Evolutionary conservation across 1,284 basidiomycete genomes (phyloP).

Genomic region (Moesziomyces globuligerus): DNA sequence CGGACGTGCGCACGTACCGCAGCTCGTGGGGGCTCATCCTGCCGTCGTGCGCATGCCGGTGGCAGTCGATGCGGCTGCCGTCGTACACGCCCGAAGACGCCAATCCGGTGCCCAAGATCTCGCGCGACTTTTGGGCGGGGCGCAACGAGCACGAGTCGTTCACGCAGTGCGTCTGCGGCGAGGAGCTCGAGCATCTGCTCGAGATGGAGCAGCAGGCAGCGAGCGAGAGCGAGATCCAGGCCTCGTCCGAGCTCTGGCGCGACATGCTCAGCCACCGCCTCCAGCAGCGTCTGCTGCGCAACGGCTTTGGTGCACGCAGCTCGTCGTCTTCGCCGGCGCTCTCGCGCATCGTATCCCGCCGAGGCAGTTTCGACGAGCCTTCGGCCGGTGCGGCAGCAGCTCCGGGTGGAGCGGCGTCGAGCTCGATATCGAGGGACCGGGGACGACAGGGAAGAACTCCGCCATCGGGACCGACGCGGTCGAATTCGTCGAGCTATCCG

Average conservation of each 20-base stretch:
- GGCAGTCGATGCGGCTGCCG: constrained; percentile 46
- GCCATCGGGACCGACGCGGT: constrained; percentile 3
- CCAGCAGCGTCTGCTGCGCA: constrained; percentile 26
- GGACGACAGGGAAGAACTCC: constrained; percentile 8
- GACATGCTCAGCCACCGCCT: constrained; percentile 42
- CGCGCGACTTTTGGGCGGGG: constrained; percentile 46
- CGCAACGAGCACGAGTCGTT: constrained; percentile 50
- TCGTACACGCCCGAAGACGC: constrained; percentile 44
- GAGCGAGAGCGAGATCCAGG: constrained; percentile 34
- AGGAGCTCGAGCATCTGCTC: constrained; percentile 37
- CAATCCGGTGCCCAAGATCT: constrained; percentile 43
- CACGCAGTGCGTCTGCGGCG: constrained; percentile 52
- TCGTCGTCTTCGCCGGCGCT: constrained; percentile 16
- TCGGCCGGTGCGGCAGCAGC: neutral
- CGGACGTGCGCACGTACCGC: constrained; percentile 31
- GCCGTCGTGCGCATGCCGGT: constrained; percentile 44
- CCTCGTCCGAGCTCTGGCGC: constrained; percentile 38
- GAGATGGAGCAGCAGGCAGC: constrained; percentile 44
- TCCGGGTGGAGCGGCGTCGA: neutral
- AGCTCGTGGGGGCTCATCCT: constrained; percentile 38
- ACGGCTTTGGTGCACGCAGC: constrained; percentile 7
- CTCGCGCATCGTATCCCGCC: constrained; percentile 19
- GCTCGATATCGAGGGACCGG: constrained; percentile 6
- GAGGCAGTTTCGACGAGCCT: constrained; percentile 20
- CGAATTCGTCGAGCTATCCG: neutral